Evolutionary conservation across 2,329 filamentous ascomycete genomes (phyloP), one percentile per base, ranked within the genome.

Genomic region (Nothopassalora personata): DNA sequence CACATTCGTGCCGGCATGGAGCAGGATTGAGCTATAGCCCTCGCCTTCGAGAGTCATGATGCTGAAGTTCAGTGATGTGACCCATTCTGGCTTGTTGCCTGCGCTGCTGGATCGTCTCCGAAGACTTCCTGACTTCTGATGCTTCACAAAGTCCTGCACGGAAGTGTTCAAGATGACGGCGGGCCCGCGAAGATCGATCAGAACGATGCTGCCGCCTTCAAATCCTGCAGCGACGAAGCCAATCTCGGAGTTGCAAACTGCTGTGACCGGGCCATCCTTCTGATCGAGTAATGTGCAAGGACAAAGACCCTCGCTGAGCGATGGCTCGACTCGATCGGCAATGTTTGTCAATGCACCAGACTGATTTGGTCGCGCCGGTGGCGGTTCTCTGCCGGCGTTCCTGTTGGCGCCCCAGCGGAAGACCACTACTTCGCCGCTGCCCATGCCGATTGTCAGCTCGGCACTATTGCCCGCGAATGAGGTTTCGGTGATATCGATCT

Each of bases 31-130:
- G 1, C 94, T 97, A 72, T 96, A 99, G 64, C 90, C 83, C 70
- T 97, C 93, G n/a, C 88, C 89, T 47, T 97, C 94, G 4, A 97
- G 77, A 3, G 89, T 95, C 86, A 99, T 87, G 50, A 96, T 90
- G 55, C 90, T 91, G 76, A 97, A 99, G 70, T 97, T 90, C 30
- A 97, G 85, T 31, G 79, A 81, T 0, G 90, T 91, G 0, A 90
- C 86, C 83, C 86, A 95, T 69, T 97, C 92, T 51, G 78, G 71
- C 54, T 80, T 79, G 13, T 67, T 59, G 4, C 78, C 73, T 5
- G 80, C 73, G 27, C 78, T 74, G 54, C 73, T 82, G 58, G 80
- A 81, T 11, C 77, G 77, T 34, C 81, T 77, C 68, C 79, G 79
- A 67, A 97, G 88, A 55, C 89, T 91, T 1, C 84, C 80, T 30